Evolutionary conservation across 2,329 filamentous ascomycete genomes (phyloP).

Genomic region (Chaetomiaceae sp.): DNA sequence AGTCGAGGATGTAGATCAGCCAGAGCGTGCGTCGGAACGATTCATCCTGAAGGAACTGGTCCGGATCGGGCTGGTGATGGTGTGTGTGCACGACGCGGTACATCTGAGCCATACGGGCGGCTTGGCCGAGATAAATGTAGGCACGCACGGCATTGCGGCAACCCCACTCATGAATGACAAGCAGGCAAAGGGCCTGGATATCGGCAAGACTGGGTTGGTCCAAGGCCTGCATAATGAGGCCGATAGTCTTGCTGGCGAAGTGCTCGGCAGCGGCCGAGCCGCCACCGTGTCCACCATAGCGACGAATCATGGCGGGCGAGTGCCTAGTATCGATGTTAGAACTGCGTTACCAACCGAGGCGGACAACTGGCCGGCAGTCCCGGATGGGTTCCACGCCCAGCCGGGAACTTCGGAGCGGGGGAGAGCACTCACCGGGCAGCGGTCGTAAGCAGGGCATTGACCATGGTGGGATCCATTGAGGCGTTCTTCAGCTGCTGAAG

Average conservation of each 20-base stretch:
- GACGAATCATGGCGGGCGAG: conserved; percentile 53
- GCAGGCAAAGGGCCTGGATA: conserved; percentile 57
- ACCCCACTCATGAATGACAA: conserved; percentile 61
- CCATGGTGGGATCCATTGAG: conserved; percentile 51
- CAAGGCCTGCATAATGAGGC: conserved; percentile 53
- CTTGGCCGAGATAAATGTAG: conserved; percentile 60
- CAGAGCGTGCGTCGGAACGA: conserved; percentile 58
- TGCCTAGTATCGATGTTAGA: conserved; percentile 38
- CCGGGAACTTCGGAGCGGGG: neutral
- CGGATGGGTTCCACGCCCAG: neutral
- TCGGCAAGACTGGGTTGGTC: conserved; percentile 57
- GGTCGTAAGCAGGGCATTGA: conserved; percentile 55
- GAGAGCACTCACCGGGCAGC: conserved; percentile 50
- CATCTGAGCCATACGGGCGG: conserved; percentile 62
- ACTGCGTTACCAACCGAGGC: conserved; percentile 7
- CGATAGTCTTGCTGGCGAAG: conserved; percentile 55
- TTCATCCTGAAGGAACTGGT: conserved; percentile 58
- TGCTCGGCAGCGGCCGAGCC: conserved; percentile 53
- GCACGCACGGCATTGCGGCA: conserved; percentile 57
- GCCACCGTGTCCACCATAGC: conserved; percentile 51
- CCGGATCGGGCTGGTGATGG: conserved; percentile 47
- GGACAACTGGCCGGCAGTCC: conserved; percentile 6
- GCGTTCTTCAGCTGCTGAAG: conserved; percentile 56
- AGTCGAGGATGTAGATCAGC: conserved; percentile 61
- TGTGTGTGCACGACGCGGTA: conserved; percentile 56